Evolutionary conservation across 257 asterid genomes (phyloP).

Genomic region (Capsicum pubescens): DNA sequence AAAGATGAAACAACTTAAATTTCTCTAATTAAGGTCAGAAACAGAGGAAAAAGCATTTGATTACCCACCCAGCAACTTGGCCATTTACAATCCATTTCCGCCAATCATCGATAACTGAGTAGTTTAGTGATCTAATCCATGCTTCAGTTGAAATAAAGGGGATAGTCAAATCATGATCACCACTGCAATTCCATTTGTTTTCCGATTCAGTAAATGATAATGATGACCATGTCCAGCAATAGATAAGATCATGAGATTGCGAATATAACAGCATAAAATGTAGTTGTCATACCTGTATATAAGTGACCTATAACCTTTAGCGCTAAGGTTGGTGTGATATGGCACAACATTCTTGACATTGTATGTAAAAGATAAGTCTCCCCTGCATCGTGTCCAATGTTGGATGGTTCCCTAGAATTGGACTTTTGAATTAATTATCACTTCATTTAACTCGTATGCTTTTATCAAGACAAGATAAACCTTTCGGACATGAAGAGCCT

Average conservation of each 20-base stretch:
- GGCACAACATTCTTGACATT: constrained; percentile 13
- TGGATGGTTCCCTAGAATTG: neutral
- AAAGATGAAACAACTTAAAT: neutral
- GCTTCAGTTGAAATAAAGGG: constrained; percentile 23
- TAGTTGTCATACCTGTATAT: neutral
- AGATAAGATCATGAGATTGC: neutral
- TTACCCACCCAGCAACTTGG: constrained; percentile 14
- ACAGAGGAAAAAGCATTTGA: neutral
- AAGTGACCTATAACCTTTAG: constrained; percentile 22
- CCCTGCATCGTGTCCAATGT: constrained; percentile 14
- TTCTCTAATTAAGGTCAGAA: neutral
- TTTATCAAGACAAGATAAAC: constrained; percentile 12
- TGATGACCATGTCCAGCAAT: neutral
- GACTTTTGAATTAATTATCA: neutral
- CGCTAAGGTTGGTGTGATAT: neutral
- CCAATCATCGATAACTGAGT: neutral
- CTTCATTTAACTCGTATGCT: neutral
- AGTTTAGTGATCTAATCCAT: constrained; percentile 14
- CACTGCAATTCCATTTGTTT: neutral
- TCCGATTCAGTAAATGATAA: neutral
- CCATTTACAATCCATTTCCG: constrained; percentile 9
- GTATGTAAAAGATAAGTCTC: constrained; percentile 21
- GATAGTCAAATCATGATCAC: constrained; percentile 12
- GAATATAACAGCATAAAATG: neutral
- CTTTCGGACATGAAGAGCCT: constrained; percentile 24